These are phyloP conservation scores for Ilyonectria robusta DNA, from an alignment of 2,329 filamentous ascomycete species.

Conservation along the genomic window DNA sequence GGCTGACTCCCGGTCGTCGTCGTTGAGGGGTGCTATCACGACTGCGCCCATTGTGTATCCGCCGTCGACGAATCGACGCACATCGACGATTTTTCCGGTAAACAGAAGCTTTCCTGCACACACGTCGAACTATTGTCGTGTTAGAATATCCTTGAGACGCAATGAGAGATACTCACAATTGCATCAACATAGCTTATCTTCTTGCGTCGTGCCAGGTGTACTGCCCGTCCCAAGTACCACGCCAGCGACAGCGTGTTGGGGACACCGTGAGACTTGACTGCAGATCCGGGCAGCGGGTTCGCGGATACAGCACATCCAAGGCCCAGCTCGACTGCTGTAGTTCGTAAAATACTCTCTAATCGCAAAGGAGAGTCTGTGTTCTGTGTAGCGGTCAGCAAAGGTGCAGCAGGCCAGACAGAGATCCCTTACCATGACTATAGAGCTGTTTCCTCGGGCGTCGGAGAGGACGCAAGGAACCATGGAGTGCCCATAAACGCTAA, in stretches of 20 bases:
- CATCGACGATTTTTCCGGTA: conserved; percentile 58
- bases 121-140: conserved; percentile 41
- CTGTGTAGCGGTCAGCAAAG: conserved; percentile 35
- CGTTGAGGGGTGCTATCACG: conserved; percentile 51
- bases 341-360: conserved; percentile 54
- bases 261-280: conserved; percentile 52
- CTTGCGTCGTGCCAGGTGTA: conserved; percentile 40
- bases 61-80: conserved; percentile 54
- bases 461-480: conserved; percentile 55
- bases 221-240: conserved; percentile 70
- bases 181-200: conserved; percentile 46
- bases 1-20: conserved; percentile 49
- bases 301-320: conserved; percentile 55
- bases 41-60: conserved; percentile 60
- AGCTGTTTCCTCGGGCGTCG: conserved; percentile 55
- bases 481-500: conserved; percentile 56
- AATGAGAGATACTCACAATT: conserved; percentile 31
- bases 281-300: conserved; percentile 51
- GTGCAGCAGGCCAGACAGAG: background rate
- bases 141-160: fast-evolving
- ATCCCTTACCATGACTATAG: conserved; percentile 47
- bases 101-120: conserved; percentile 55
- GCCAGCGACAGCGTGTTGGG: conserved; percentile 64
- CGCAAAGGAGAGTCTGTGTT: conserved; percentile 52
- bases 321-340: conserved; percentile 56